Percentiles rank a stretch among this genome's conserved stretches.
Evolutionary conservation across 2,329 filamentous ascomycete genomes (phyloP).

Genomic region (Penicillium palitans): DNA sequence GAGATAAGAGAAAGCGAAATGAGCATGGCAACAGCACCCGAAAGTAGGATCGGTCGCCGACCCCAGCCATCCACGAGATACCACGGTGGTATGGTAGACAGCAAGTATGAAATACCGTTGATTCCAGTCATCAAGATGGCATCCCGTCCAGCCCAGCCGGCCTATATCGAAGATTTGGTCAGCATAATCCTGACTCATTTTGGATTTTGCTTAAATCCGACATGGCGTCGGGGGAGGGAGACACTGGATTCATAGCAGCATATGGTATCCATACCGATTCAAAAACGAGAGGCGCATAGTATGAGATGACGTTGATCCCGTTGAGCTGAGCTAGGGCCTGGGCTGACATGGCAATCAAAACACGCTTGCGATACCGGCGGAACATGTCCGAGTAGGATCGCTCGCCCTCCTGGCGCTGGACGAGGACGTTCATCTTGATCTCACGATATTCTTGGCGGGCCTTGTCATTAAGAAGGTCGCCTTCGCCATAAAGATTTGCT

Average conservation of each 20-base stretch:
- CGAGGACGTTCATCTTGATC: slow-evolving; percentile 96
- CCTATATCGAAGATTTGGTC: slow-evolving; percentile 36
- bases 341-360: slow-evolving; percentile 98
- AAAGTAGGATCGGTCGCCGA: slow-evolving; percentile 82
- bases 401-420: slow-evolving; percentile 93
- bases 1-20: slow-evolving; percentile 85
- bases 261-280: slow-evolving; percentile 58
- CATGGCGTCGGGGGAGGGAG: background rate
- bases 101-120: slow-evolving; percentile 86
- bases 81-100: slow-evolving; percentile 94
- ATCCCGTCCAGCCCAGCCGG: slow-evolving; percentile 88
- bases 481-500: slow-evolving; percentile 92
- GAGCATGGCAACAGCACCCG: slow-evolving; percentile 85
- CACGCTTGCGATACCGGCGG: slow-evolving; percentile 81
- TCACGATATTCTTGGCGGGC: slow-evolving; percentile 95
- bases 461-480: slow-evolving; percentile 90
- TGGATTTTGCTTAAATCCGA: background rate
- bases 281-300: slow-evolving; percentile 95
- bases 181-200: background rate
- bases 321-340: slow-evolving; percentile 95
- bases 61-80: slow-evolving; percentile 94
- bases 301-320: slow-evolving; percentile 99
- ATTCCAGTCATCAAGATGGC: slow-evolving; percentile 97
- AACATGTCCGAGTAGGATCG: slow-evolving; percentile 94
- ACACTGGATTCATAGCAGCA: background rate